These are phyloP conservation scores for Diospyros lotus DNA, from an alignment of 148 eudicot genomes.

Conservation along the genomic window DNA sequence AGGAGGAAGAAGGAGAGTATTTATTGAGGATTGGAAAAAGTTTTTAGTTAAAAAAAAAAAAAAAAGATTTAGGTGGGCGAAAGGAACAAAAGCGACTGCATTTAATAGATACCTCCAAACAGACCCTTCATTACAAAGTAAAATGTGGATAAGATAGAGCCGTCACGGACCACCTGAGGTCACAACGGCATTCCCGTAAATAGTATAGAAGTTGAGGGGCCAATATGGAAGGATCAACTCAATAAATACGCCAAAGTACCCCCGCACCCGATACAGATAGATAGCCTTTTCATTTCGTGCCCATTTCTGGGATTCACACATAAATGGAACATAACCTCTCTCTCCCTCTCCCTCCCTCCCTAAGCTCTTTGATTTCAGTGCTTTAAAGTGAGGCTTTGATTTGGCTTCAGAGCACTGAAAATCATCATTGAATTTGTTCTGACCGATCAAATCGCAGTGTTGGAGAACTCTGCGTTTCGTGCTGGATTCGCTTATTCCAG, in stretches of 20 bases:
- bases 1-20: no score
- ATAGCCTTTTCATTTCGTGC: background rate
- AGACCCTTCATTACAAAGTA: no score
- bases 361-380: conserved; percentile 10
- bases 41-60: no score
- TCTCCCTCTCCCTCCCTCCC: conserved; percentile 6
- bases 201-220: background rate
- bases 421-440: background rate
- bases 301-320: background rate
- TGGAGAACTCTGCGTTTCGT: background rate
- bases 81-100: no score
- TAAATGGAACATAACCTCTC: background rate
- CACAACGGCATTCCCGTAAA: background rate
- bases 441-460: background rate
- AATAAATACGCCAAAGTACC: background rate
- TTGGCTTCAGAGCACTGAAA: background rate
- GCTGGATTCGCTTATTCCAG: background rate
- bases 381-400: background rate
- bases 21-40: no score
- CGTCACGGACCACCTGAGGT: background rate
- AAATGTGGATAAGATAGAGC: background rate
- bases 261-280: background rate
- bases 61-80: no score
- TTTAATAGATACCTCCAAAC: no score
- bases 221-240: background rate